Evolutionary conservation across 179 eudicot genomes (phyloP), one percentile per base, ranked within the genome.

Genomic region (Amaranthus tricolor): DNA sequence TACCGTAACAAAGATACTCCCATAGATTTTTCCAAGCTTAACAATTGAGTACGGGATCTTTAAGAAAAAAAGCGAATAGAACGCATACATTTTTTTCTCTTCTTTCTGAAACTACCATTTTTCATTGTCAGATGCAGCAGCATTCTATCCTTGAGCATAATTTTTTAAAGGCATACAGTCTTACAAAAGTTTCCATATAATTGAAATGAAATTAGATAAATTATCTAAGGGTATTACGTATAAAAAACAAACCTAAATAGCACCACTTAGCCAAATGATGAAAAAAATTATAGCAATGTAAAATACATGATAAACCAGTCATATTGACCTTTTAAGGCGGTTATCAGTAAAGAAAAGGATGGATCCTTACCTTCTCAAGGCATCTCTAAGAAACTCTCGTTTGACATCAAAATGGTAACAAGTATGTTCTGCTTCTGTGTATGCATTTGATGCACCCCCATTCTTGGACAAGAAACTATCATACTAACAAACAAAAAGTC

Each of bases 381-480:
- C 96, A 57, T 90, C 96, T 72, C 89, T 83, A 54, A 95, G 93
- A 86, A 86, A 93, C 76, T 95, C 99, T 73, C 81, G 80, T 75
- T 93, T 93, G 57, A 95, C 96, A 71, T 93, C 97, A 82, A 95
- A 95, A 83, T 95, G 91, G 84, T 95, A 94, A 84, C 98, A 95
- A 48, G 99, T 95, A 79, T 93, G 86, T 79, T 95, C 95, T 56
- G 86, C 88, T 85, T 95, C 99, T 53, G 99, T 95, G 83, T 90
- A 95, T 51, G 99, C 99, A 90, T 95, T 95, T 74, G 99, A 95
- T 20, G 96, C 87, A 77, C 99, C 99, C 64, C 99, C 99, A 70
- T 93, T 95, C 88, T 95, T 95, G 77, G 97, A 90, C 85, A 95
- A 85, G 84, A 85, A 95, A 84, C 97, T 93, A 59, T 93, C 99